A percentile compares a stretch with the other conserved stretches of the same genome.
phyloP scores from a whole-genome alignment of 2,329 filamentous ascomycete species.

The Clarireedia paspali region DNA sequence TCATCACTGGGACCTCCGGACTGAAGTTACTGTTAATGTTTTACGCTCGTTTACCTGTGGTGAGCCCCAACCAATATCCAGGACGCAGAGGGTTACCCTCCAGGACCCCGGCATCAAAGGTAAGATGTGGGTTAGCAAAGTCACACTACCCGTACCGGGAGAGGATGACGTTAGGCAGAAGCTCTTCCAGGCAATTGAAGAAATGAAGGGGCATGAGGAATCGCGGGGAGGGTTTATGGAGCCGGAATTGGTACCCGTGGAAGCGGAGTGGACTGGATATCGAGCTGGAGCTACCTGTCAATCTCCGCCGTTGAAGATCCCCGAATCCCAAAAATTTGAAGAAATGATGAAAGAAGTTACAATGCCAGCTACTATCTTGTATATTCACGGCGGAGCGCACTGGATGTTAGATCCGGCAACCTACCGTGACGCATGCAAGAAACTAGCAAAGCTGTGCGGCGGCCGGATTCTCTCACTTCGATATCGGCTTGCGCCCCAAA shows the following conservation, averaged over 20 bases:
- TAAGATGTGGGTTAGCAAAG: constrained; percentile 72
- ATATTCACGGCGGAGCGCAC: constrained; percentile 43
- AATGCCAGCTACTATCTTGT: background rate
- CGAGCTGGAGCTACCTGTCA: constrained; percentile 44
- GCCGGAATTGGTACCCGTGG: constrained; percentile 48
- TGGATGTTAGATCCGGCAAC: constrained; percentile 63
- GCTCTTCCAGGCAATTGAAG: constrained; percentile 49
- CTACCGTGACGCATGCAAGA: constrained; percentile 50
- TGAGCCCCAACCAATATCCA: constrained; percentile 38
- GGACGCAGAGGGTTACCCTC: constrained; percentile 53
- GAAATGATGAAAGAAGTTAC: background rate
- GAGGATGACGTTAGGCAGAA: constrained; percentile 48
- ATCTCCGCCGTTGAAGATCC: constrained; percentile 45
- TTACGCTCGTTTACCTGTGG: constrained; percentile 54
- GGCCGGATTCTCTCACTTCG: constrained; percentile 59
- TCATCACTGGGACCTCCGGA: constrained; percentile 70
- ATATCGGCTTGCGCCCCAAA: constrained; percentile 67
- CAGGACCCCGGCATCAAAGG: constrained; percentile 66
- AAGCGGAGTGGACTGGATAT: constrained; percentile 73
- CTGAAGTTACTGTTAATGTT: constrained; percentile 63
- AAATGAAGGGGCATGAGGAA: constrained; percentile 34
- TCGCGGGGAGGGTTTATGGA: constrained; percentile 29
- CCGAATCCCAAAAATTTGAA: constrained; percentile 18
- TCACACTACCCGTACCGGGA: constrained; percentile 52
- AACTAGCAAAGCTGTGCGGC: constrained; percentile 58